These are phyloP conservation scores for Pseudogymnoascus sp. DNA, from an alignment of 2,329 filamentous ascomycete species.

Conservation along the genomic window DNA sequence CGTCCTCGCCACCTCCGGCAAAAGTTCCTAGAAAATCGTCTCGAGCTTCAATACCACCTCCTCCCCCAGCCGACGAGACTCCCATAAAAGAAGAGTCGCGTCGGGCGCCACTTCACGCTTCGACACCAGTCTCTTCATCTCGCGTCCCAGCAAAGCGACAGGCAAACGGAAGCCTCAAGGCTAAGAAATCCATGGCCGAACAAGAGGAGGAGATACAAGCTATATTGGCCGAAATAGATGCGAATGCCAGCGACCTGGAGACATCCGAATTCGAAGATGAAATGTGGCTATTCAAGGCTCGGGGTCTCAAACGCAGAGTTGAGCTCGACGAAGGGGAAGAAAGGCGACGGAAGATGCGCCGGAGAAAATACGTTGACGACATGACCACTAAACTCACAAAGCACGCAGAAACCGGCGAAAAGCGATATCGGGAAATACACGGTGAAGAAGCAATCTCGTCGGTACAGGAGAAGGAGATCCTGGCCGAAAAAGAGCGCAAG, in stretches of 20 bases:
- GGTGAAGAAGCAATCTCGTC: conserved; percentile 75
- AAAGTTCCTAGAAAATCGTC: conserved; percentile 24
- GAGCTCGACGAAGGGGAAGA: conserved; percentile 56
- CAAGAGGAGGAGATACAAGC: conserved; percentile 63
- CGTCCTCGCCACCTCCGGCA: conserved; percentile 34
- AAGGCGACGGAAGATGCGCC: conserved; percentile 53
- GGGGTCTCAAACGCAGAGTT: conserved; percentile 56
- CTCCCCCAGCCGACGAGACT: conserved; percentile 20
- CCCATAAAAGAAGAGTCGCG: conserved; percentile 16
- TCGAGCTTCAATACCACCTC: conserved; percentile 19
- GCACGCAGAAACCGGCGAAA: conserved; percentile 63
- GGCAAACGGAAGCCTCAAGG: conserved; percentile 44
- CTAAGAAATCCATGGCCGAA: conserved; percentile 50
- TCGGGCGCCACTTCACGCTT: conserved; percentile 25
- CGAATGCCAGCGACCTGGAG: conserved; percentile 50
- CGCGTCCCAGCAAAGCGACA: conserved; percentile 35
- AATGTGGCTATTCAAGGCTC: conserved; percentile 41
- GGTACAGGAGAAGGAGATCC: conserved; percentile 81
- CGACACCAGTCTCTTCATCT: conserved; percentile 34
- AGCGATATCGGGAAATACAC: conserved; percentile 66
- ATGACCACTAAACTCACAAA: conserved; percentile 54
- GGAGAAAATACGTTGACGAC: conserved; percentile 48
- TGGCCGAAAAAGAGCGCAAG: conserved; percentile 96
- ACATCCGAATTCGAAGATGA: conserved; percentile 41
- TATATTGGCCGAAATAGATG: conserved; percentile 51